Evolutionary conservation across 2,329 filamentous ascomycete genomes (phyloP), one percentile per base, ranked within the genome.

Genomic region (Aureobasidium lini): DNA sequence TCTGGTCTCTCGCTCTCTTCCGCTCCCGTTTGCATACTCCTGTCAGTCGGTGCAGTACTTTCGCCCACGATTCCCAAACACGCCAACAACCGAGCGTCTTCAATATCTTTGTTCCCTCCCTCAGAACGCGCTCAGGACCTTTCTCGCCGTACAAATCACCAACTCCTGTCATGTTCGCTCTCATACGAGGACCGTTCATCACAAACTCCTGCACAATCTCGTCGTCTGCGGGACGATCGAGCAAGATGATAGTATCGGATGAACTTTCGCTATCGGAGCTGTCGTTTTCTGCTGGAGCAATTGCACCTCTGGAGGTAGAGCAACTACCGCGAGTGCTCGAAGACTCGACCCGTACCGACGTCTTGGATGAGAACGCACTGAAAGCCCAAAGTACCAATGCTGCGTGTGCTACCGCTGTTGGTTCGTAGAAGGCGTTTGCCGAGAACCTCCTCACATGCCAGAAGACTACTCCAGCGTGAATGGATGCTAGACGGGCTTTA

Each of bases 311-410:
- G 13, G 9, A 7, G 10, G 34, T 9, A 6, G 34, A 15, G 3
- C 13, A 18, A 18, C 10, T 15, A 2, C 1, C 2, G 5, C 15
- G 31, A n/a, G 23, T n/a, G 4, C 6, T 3, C n/a, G 4, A 4
- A 11, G 23, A 16, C 16, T 13, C 16, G n/a, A 31, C 31, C 2
- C 32, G 32, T n/a, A 7, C n/a, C 8, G 48, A 34, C 10, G 34
- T 39, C 23, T 52, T 52, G 2, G 23, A 52, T 9, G 48, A 52
- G 52, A 65, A 70, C 4, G 64, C 69, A 3, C 74, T 70, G 62
- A 78, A 88, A 0, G 81, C 81, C 87, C 87, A 90, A 11, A 89
- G 71, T 0, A 82, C 80, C 3, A 90, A 73, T 9, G 81, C 78
- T 4, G 84, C 84, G 64, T 89, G 84, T 64, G 87, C 86, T 0